Evolutionary conservation across 805 yeast genomes (phyloP), one percentile per base, ranked within the genome.

Genomic region (Teunomyces atbi): DNA sequence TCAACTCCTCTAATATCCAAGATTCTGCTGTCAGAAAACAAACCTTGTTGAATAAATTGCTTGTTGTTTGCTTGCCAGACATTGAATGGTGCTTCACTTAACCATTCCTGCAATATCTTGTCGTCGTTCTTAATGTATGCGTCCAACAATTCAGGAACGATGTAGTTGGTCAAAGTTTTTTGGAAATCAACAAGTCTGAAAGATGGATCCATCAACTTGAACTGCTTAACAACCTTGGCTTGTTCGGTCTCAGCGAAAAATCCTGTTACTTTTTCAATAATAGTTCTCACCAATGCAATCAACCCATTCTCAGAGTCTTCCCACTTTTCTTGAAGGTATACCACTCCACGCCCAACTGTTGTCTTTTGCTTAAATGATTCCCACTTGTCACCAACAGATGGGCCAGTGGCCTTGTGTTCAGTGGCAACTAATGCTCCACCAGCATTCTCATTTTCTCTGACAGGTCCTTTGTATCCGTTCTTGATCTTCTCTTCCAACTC

Each of bases 1-100:
- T 92, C 98, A 36, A 91, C 95, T 44, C 96, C 96, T 71, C 99
- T 83, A 57, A 94, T 88, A 64, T 94, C 99, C 60, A 94, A 77
- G 52, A 94, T 89, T 54, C 83, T 82, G 38, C 97, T 92, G 58
- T 94, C 99, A 11, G 96, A 83, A 60, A 87, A 88, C 45, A 92
- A 73, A 5, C 95, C 95, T 67, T 91, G 96, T 59, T 91, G 96
- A 62, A 86, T 80, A 65, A 89, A 83, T 62, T 88, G 95, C 68
- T 94, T 94, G 65, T 92, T 90, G 65, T 87, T 89, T 28, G 97
- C 96, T 55, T 86, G 81, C 81, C 96, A 89, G 49, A 94, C 95
- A 64, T 92, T 92, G 73, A 71, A 92, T 37, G 99, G 97, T 23
- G 98, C 98, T 70, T 94, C 99, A 42, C 95, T 84, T 49, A 94